These are phyloP conservation scores for Pezicula neosporulosa DNA, from an alignment of 2,329 filamentous ascomycete species.

Conservation along the genomic window DNA sequence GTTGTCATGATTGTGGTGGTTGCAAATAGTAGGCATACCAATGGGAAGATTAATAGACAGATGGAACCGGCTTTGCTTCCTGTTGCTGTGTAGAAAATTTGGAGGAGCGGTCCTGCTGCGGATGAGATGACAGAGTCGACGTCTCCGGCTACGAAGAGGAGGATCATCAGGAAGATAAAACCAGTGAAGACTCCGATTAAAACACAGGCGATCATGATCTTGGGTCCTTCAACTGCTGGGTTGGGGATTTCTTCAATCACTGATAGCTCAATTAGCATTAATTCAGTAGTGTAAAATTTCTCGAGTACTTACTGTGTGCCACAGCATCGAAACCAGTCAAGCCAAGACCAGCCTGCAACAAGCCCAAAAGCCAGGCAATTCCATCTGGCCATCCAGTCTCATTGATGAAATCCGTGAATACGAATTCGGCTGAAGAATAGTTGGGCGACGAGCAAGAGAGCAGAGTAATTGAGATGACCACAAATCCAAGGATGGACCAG, in stretches of 20 bases:
- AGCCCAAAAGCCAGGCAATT: conserved; percentile 48
- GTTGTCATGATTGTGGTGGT: conserved; percentile 64
- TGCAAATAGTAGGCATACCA: conserved; percentile 62
- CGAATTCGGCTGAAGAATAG: conserved; percentile 48
- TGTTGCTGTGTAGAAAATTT: conserved; percentile 47
- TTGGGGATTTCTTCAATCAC: conserved; percentile 55
- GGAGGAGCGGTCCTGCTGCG: conserved; percentile 43
- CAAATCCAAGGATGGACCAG: conserved; percentile 50
- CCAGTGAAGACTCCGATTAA: conserved; percentile 44
- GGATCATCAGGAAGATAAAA: conserved; percentile 42
- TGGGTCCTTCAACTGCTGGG: conserved; percentile 45
- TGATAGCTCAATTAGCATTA: background rate
- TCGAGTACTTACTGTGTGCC: conserved; percentile 15
- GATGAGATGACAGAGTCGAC: conserved; percentile 43
- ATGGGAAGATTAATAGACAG: conserved; percentile 44
- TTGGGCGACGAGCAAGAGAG: conserved; percentile 46
- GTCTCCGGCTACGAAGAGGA: conserved; percentile 45
- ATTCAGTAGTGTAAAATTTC: background rate
- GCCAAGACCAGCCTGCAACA: conserved; percentile 49
- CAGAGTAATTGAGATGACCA: conserved; percentile 47
- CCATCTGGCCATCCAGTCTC: conserved; percentile 46
- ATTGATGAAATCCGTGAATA: conserved; percentile 52
- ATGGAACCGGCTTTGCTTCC: conserved; percentile 30
- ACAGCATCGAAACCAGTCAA: conserved; percentile 43
- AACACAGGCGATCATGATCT: conserved; percentile 45